These are phyloP conservation scores for Colletotrichum tofieldiae DNA, from an alignment of 2,329 filamentous ascomycete genomes.

Conservation along the genomic window DNA sequence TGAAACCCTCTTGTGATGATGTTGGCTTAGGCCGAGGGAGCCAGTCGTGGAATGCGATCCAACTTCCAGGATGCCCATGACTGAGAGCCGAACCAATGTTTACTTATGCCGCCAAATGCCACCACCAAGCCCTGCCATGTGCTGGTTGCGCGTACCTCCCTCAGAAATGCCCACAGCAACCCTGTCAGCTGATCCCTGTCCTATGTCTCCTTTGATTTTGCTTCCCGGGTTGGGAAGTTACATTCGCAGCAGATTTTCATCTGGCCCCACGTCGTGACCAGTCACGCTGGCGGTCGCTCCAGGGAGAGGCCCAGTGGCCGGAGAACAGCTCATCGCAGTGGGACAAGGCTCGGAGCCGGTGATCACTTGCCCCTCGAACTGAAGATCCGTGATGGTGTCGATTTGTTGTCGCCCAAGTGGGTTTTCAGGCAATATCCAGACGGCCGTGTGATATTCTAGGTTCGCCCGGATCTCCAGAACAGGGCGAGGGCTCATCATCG, in stretches of 20 bases:
- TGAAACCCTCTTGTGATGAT: constrained; percentile 7
- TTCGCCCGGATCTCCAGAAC: constrained; percentile 8
- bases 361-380: constrained; percentile 15
- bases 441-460: constrained; percentile 12
- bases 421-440: constrained; percentile 13
- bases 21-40: constrained; percentile 23
- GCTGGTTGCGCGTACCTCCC: constrained; percentile 36
- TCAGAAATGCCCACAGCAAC: constrained; percentile 29
- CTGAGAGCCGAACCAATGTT: constrained; percentile 31
- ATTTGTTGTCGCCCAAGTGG: constrained; percentile 24
- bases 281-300: constrained; percentile 38
- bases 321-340: constrained; percentile 38
- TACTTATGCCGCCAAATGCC: constrained; percentile 28
- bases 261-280: constrained; percentile 29
- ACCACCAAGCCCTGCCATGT: constrained; percentile 24
- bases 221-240: constrained; percentile 32
- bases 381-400: constrained; percentile 26
- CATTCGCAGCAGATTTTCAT: constrained; percentile 39
- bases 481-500: background rate
- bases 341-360: constrained; percentile 36
- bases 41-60: constrained; percentile 29
- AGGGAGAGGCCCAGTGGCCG: constrained; percentile 37
- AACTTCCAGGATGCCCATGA: constrained; percentile 26
- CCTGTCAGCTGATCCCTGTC: constrained; percentile 35
- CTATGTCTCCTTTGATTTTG: constrained; percentile 30